A percentile compares a stretch with the other conserved stretches of the same genome.
Evolutionary conservation across 2,329 filamentous ascomycete species (phyloP).

Genomic region (Domatiomyces catenatus): DNA sequence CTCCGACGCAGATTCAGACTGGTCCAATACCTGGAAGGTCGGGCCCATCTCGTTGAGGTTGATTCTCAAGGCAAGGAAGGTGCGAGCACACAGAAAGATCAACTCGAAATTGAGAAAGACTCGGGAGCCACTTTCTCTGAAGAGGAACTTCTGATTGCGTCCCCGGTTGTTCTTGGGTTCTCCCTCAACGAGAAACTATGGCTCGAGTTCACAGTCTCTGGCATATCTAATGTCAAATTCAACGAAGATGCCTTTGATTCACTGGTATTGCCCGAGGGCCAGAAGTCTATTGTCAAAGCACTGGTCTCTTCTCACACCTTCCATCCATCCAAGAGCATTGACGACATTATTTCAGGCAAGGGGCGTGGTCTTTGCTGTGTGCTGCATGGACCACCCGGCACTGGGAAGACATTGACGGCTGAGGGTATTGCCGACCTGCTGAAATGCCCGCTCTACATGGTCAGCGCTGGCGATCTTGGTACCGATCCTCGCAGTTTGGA

Average conservation of each 20-base stretch:
- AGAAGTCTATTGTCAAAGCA: conserved; percentile 58
- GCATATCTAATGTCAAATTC: conserved; percentile 68
- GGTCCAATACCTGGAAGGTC: conserved; percentile 38
- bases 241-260: conserved; percentile 71
- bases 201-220: conserved; percentile 73
- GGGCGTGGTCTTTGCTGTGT: conserved; percentile 72
- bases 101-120: conserved; percentile 36
- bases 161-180: conserved; percentile 72
- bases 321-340: conserved; percentile 64
- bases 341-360: conserved; percentile 70
- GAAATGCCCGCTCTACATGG: conserved; percentile 68
- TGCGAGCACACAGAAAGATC: conserved; percentile 37
- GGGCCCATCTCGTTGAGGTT: conserved; percentile 37
- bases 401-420: conserved; percentile 76
- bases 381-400: conserved; percentile 71
- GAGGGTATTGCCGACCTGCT: conserved; percentile 75
- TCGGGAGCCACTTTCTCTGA: conserved; percentile 49
- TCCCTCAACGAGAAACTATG: conserved; percentile 78
- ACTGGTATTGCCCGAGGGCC: conserved; percentile 51
- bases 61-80: conserved; percentile 40
- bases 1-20: conserved; percentile 38
- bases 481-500: conserved; percentile 63
- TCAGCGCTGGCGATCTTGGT: conserved; percentile 66
- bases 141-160: conserved; percentile 71
- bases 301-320: conserved; percentile 75